Percentiles rank a stretch among this genome's conserved stretches.
Conservation (phyloP, 305 asterid species). For the Fraxinus xanthoxyloides region DNA sequence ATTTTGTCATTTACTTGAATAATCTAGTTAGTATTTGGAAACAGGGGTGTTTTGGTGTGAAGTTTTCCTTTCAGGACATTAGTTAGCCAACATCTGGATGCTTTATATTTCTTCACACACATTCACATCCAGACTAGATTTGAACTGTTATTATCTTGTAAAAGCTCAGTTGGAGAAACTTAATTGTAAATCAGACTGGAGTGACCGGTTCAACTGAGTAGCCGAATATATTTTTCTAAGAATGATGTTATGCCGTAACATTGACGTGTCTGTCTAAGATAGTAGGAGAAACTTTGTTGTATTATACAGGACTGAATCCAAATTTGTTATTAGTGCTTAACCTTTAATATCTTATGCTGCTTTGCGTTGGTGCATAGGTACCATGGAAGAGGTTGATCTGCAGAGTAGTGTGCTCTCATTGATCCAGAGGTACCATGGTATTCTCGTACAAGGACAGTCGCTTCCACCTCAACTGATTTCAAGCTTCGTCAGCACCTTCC, state of each 20-base stretch:
- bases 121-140: not conserved
- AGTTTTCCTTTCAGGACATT: not conserved
- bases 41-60: not conserved
- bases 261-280: not conserved
- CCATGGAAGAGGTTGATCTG: constrained; percentile 32
- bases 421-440: constrained; percentile 24
- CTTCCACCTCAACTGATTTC: constrained; percentile 29
- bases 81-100: not conserved
- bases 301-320: not conserved
- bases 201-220: not conserved
- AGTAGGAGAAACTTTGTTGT: not conserved
- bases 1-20: not conserved
- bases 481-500: constrained; percentile 32
- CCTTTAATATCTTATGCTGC: not conserved
- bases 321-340: not conserved
- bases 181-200: not conserved
- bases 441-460: constrained; percentile 24
- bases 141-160: not conserved
- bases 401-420: constrained; percentile 23
- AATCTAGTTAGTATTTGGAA: constrained; percentile 4
- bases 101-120: not conserved
- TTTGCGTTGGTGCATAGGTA: constrained; percentile 18
- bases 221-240: not conserved
- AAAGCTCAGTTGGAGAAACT: not conserved
- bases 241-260: not conserved